phyloP scores from a whole-genome alignment of 2,329 filamentous ascomycete species.

The Penicillium sclerotigenum region DNA sequence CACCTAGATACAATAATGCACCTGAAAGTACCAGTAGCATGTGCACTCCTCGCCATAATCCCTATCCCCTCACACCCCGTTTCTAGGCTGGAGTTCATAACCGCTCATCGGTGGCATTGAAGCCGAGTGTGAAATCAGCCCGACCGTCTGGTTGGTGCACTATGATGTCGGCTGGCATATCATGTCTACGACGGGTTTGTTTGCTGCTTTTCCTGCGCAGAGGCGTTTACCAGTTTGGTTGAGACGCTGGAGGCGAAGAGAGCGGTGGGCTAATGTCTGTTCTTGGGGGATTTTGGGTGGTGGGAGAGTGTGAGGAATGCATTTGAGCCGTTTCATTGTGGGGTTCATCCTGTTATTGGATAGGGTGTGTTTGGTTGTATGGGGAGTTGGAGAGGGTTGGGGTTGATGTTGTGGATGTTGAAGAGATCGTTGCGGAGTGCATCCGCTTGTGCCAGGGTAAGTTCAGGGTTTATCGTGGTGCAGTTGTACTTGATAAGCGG shows the following conservation, averaged over 20 bases:
- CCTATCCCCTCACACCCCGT: slow-evolving; percentile 38
- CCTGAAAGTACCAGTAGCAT: slow-evolving; percentile 52
- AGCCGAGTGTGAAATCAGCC: slow-evolving; percentile 51
- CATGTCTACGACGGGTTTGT: slow-evolving; percentile 42
- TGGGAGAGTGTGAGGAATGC: slow-evolving; percentile 56
- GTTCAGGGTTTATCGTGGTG: slow-evolving; percentile 55
- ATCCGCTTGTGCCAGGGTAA: slow-evolving; percentile 55
- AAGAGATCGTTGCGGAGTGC: slow-evolving; percentile 46
- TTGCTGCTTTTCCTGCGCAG: slow-evolving; percentile 48
- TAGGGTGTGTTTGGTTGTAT: slow-evolving; percentile 49
- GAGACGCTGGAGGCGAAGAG: slow-evolving; percentile 52
- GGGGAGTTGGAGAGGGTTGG: slow-evolving; percentile 35
- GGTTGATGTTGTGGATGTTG: slow-evolving; percentile 33
- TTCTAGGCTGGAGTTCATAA: slow-evolving; percentile 49
- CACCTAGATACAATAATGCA: slow-evolving; percentile 57
- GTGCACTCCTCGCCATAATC: slow-evolving; percentile 46
- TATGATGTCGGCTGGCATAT: slow-evolving; percentile 53
- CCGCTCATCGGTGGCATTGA: slow-evolving; percentile 52
- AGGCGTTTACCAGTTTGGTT: slow-evolving; percentile 50
- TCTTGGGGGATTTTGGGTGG: slow-evolving; percentile 31
- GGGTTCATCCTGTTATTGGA: slow-evolving; percentile 57
- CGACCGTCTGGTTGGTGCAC: slow-evolving; percentile 53
- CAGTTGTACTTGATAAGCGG: slow-evolving; percentile 45
- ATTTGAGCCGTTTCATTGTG: slow-evolving; percentile 58
- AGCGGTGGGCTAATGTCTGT: slow-evolving; percentile 53